These are phyloP conservation scores for Paraphysoderma sedebokerense DNA, from an alignment of 371 early-diverging fungal genomes.

Conservation along the genomic window DNA sequence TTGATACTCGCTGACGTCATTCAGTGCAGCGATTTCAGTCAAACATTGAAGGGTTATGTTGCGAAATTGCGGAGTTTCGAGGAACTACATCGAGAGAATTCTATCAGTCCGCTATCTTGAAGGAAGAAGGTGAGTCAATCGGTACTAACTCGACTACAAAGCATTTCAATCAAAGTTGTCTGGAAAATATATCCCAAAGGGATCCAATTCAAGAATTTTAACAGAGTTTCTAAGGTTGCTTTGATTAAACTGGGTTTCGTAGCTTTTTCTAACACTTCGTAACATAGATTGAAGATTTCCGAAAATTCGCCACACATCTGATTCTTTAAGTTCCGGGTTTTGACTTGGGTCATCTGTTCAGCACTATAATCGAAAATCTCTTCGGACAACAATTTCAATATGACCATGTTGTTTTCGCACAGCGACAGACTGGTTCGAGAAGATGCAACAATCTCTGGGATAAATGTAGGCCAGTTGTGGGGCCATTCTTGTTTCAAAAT, in stretches of 20 bases:
- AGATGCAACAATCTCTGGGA: slow-evolving; percentile 92
- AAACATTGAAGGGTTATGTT: slow-evolving; percentile 87
- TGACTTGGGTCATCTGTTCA: slow-evolving; percentile 93
- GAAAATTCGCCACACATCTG: slow-evolving; percentile 93
- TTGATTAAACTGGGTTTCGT: slow-evolving; percentile 68
- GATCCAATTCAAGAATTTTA: slow-evolving; percentile 92
- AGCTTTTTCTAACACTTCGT: slow-evolving; percentile 85
- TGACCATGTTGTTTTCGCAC: slow-evolving; percentile 98
- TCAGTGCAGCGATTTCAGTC: slow-evolving; percentile 78
- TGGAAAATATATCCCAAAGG: slow-evolving; percentile 94
- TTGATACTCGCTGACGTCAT: slow-evolving; percentile 53
- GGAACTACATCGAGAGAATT: slow-evolving; percentile 32
- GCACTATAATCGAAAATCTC: slow-evolving; percentile 96
- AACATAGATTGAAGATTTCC: slow-evolving; percentile 89
- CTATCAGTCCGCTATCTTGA: too few relatives aligned
- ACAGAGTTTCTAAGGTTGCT: slow-evolving; percentile 83
- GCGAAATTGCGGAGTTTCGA: slow-evolving; percentile 65
- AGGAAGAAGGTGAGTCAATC: not conserved
- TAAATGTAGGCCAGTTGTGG: slow-evolving; percentile 97
- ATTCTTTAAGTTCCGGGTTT: slow-evolving; percentile 74
- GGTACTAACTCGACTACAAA: slow-evolving; percentile 56
- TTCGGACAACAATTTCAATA: slow-evolving; percentile 92
- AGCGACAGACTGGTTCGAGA: slow-evolving; percentile 78
- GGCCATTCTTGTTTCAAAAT: slow-evolving; percentile 99
- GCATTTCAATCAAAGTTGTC: slow-evolving; percentile 72